Evolutionary conservation across 306 rosid species (phyloP).

Genomic region (Gillenia trifoliata): DNA sequence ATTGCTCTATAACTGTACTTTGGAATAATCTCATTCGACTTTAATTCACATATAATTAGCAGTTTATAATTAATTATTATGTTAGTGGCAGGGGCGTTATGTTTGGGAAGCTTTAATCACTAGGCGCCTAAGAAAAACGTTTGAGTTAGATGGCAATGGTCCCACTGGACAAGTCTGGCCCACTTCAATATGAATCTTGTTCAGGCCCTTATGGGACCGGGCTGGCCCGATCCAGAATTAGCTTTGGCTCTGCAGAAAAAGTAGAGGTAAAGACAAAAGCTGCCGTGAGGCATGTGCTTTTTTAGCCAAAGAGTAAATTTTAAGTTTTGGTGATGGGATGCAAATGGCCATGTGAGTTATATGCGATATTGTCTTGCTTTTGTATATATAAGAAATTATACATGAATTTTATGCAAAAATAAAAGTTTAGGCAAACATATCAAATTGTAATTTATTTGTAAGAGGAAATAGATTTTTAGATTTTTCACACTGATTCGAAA

Average conservation of each 20-base stretch:
- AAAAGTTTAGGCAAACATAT: too few relatives aligned
- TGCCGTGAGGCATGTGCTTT: background rate
- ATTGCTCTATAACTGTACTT: background rate
- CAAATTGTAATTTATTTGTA: too few relatives aligned
- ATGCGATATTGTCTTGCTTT: background rate
- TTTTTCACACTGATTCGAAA: too few relatives aligned
- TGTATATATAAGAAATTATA: too few relatives aligned
- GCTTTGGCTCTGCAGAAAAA: background rate
- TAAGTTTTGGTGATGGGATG: background rate
- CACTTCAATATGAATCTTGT: background rate
- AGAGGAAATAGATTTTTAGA: too few relatives aligned
- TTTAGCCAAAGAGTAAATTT: background rate
- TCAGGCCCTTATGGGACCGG: background rate
- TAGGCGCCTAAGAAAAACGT: background rate
- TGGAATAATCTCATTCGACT: background rate
- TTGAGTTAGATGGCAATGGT: background rate
- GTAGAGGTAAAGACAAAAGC: background rate
- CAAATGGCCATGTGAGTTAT: conserved; percentile 10
- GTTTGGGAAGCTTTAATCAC: background rate
- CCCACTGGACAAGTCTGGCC: background rate
- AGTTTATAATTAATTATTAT: background rate
- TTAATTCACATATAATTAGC: background rate
- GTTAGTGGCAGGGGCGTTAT: background rate
- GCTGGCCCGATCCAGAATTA: too few relatives aligned
- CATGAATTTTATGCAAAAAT: too few relatives aligned